A percentile compares a stretch with the other conserved stretches of the same genome.
These are phyloP conservation scores for Stemphylium beticola DNA, from an alignment of 2,329 filamentous ascomycete genomes.

Conservation along the genomic window DNA sequence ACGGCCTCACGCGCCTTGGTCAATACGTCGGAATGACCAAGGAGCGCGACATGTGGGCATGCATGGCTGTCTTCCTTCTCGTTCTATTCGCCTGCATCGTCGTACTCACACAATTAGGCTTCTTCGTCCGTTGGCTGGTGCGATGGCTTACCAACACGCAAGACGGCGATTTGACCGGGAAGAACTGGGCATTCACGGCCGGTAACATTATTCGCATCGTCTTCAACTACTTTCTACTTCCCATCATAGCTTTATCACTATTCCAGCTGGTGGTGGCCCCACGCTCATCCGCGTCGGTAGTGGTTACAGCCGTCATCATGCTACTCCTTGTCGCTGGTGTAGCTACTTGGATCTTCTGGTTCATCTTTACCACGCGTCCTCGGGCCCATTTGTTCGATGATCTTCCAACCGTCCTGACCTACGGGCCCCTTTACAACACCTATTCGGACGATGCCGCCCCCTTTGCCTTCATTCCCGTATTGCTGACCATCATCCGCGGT, in stretches of 20 bases:
- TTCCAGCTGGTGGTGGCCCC: constrained; percentile 85
- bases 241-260: constrained; percentile 83
- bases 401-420: constrained; percentile 83
- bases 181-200: constrained; percentile 82
- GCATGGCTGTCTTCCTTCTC: constrained; percentile 89
- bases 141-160: constrained; percentile 72
- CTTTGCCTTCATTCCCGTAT: constrained; percentile 85
- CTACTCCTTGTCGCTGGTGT: constrained; percentile 75
- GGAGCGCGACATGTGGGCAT: constrained; percentile 85
- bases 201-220: constrained; percentile 73
- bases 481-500: constrained; percentile 84
- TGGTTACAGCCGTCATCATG: constrained; percentile 76
- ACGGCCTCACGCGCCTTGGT: constrained; percentile 79
- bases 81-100: constrained; percentile 74
- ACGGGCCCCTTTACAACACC: constrained; percentile 95
- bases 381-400: constrained; percentile 92
- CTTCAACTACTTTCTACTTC: constrained; percentile 91
- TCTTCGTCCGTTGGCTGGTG: constrained; percentile 76
- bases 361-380: constrained; percentile 81
- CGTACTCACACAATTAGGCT: constrained; percentile 75
- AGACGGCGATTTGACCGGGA: constrained; percentile 86
- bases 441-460: constrained; percentile 92
- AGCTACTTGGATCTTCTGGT: constrained; percentile 76
- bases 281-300: constrained; percentile 71
- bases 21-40: constrained; percentile 82